Conservation (phyloP, 192 early-diverging fungal genomes). For the Chytriomyces sp. region DNA sequence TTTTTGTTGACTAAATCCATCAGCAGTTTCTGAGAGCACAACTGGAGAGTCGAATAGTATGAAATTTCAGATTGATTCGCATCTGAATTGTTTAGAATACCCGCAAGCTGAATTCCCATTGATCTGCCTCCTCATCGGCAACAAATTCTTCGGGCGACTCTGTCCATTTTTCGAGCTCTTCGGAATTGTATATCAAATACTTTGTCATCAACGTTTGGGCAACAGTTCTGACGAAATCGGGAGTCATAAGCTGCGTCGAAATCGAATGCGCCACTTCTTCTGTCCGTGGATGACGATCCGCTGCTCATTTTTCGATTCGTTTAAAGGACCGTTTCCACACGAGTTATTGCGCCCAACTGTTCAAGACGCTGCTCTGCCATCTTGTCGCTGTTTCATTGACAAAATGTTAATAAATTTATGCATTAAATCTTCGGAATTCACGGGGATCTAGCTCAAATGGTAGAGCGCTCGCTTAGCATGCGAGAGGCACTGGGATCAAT, state of each 20-base stretch:
- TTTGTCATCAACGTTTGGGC: slow-evolving; percentile 75
- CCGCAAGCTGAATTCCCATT: slow-evolving; percentile 81
- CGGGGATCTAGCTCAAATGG: too few species aligned
- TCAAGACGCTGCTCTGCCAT: too few species aligned
- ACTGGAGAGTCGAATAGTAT: slow-evolving; percentile 44
- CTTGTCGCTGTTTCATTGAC: too few species aligned
- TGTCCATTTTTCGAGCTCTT: slow-evolving; percentile 81
- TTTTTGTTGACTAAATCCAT: slow-evolving; percentile 77
- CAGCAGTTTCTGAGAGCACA: slow-evolving; percentile 83
- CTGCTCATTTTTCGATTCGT: not conserved
- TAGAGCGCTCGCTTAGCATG: too few species aligned
- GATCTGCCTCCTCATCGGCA: slow-evolving; percentile 78
- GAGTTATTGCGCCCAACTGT: too few species aligned
- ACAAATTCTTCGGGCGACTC: slow-evolving; percentile 86
- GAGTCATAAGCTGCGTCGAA: slow-evolving; percentile 64
- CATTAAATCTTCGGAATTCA: too few species aligned
- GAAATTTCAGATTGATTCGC: not conserved
- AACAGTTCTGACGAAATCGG: slow-evolving; percentile 66
- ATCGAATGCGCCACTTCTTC: slow-evolving; percentile 7
- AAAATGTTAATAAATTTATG: too few species aligned
- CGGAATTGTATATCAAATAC: slow-evolving; percentile 71
- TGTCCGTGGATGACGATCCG: slow-evolving; percentile 29
- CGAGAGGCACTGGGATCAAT: too few species aligned
- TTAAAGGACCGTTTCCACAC: too few species aligned
- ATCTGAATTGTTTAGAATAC: slow-evolving; percentile 44